phyloP scores from a whole-genome alignment of 2,329 filamentous ascomycete genomes.

The Penicillium hesseltinei region DNA sequence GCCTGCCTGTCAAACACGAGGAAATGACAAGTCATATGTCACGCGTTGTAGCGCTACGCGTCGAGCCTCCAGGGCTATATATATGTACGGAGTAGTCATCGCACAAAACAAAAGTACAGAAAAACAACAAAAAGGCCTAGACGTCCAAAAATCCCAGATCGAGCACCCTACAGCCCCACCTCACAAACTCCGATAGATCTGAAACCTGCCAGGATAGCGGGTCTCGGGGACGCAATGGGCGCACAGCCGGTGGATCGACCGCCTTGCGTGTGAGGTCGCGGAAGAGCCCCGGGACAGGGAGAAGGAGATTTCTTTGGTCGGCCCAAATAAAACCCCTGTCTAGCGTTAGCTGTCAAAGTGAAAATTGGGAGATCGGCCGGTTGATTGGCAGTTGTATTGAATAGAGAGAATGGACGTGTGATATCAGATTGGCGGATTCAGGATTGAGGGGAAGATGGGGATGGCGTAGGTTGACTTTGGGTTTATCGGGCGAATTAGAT shows the following conservation, averaged over 20 bases:
- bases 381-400: neutral
- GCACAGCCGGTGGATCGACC: constrained; percentile 9
- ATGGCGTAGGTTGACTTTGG: neutral
- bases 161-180: neutral
- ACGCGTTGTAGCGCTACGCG: neutral
- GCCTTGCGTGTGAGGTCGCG: constrained; percentile 4
- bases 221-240: constrained; percentile 13
- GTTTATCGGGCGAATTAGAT: neutral
- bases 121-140: neutral
- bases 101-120: neutral
- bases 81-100: neutral
- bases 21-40: constrained; percentile 2
- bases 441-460: neutral
- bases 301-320: neutral
- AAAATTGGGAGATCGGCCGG: neutral
- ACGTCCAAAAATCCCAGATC: neutral
- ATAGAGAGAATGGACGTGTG: neutral
- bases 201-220: constrained; percentile 11
- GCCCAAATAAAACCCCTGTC: neutral
- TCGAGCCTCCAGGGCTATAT: neutral
- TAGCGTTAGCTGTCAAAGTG: constrained; percentile 5
- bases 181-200: constrained; percentile 19
- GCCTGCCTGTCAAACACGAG: constrained; percentile 5
- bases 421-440: neutral
- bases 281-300: neutral